phyloP scores from a whole-genome alignment of 768 basidiomycete species.

The Lentinula guzmanii region DNA sequence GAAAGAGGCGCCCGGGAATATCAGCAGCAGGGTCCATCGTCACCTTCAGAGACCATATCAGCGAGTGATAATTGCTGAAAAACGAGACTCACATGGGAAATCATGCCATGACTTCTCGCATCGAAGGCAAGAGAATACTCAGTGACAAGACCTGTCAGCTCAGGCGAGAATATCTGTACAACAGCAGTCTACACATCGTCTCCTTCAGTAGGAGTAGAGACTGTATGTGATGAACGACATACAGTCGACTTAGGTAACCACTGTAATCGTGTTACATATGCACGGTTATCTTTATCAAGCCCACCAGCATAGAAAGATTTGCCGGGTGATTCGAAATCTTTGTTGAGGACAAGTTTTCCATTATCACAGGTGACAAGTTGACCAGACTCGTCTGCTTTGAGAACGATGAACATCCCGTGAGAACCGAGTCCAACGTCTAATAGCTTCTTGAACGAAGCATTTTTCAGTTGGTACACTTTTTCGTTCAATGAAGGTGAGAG shows the following conservation, averaged over 20 bases:
- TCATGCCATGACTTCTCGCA: constrained; percentile 56
- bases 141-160: constrained; percentile 37
- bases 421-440: constrained; percentile 55
- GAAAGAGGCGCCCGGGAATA: constrained; percentile 35
- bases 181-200: constrained; percentile 39
- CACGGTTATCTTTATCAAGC: constrained; percentile 38
- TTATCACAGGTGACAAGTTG: constrained; percentile 49
- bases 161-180: constrained; percentile 47
- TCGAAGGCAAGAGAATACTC: constrained; percentile 63
- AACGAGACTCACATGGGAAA: constrained; percentile 47
- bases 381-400: constrained; percentile 48
- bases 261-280: constrained; percentile 57
- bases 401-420: constrained; percentile 56
- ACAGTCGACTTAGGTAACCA: constrained; percentile 52
- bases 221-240: not conserved
- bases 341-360: constrained; percentile 32
- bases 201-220: not conserved
- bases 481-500: constrained; percentile 47
- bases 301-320: constrained; percentile 56
- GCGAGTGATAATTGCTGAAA: not conserved
- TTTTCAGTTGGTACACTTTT: constrained; percentile 37
- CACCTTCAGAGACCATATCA: constrained; percentile 27
- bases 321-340: constrained; percentile 53
- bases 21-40: constrained; percentile 45
- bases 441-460: constrained; percentile 42